Evolutionary conservation across 371 early-diverging fungal genomes (phyloP), one percentile per base, ranked within the genome.

Genomic region (Apophysomyces variabilis): DNA sequence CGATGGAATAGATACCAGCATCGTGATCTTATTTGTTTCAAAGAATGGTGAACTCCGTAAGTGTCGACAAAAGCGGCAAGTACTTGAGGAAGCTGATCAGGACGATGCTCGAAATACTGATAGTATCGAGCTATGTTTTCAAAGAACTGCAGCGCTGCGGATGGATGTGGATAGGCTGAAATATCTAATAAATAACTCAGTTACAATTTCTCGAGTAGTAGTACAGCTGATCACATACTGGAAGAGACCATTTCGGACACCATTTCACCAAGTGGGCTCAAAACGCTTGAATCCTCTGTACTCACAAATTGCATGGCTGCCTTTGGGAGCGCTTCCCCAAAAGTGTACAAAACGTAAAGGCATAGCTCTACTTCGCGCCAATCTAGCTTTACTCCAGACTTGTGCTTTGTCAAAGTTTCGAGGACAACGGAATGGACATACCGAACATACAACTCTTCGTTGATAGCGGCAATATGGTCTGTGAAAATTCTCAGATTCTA

Each of bases 1-100:
- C 94, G 88, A 66, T 91, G 86, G 72, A 98, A 93, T 43, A 96
- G 80, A 72, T 98, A 97, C 91, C 94, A 94, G 37, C 92, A 88
- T 35, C 98, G 83, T 1, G 88, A 80, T 44, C 96, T 90, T 57
- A 95, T 90, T 13, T 87, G 82, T 41, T 76, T 75, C 50, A 84
- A 74, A 1, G 89, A 81, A 66, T 95, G 88, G 58, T 93, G 95
- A 35, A 97, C 74, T 35, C 97, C 98, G 12, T 90, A 84, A 5
- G 80, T 63, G 61, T 92, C 94, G 5, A 93, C 88, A 81, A 95
- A 94, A 0, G 92, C 83, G 38, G 85, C 85, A 59, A 95, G 71
- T 5, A 86, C 91, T 32, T 84, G 79, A 11, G 92, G 92, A 18
- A 94, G 80, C 62, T 82, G 87, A 21, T 92, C 88, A 6, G 89